These are phyloP conservation scores for Mortierella claussenii DNA, from an alignment of 192 early-diverging fungal species.

Conservation along the genomic window DNA sequence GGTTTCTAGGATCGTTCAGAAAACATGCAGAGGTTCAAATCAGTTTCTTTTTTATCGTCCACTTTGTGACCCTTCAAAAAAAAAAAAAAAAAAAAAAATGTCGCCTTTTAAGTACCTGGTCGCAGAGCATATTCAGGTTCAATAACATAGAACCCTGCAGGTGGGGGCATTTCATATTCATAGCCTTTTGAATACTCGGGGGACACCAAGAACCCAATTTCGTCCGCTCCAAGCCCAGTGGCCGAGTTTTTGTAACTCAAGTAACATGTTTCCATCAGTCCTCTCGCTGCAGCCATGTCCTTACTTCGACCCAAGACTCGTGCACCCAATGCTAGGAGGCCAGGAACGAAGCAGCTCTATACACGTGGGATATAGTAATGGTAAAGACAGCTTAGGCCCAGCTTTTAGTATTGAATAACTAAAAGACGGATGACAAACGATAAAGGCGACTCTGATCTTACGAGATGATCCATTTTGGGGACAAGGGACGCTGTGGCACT, in stretches of 20 bases:
- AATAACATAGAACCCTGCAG: constrained; percentile 26
- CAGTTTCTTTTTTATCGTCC: too few species aligned
- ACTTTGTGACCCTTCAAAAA: too few species aligned
- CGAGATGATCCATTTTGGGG: constrained; percentile 80
- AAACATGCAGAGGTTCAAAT: neutral
- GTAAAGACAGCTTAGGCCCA: neutral
- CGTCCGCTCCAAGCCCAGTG: constrained; percentile 32
- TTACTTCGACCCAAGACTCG: constrained; percentile 58
- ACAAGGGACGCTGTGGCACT: constrained; percentile 29
- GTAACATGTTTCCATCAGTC: constrained; percentile 72
- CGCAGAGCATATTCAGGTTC: constrained; percentile 60
- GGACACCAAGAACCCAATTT: constrained; percentile 37
- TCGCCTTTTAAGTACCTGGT: constrained; percentile 25
- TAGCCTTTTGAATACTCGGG: constrained; percentile 15
- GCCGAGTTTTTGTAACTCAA: constrained; percentile 44
- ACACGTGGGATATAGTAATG: neutral
- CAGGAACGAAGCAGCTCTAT: constrained; percentile 79
- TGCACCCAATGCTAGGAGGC: constrained; percentile 70
- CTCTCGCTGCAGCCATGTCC: constrained; percentile 72
- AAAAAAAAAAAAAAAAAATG: neutral
- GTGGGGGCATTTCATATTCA: constrained; percentile 34
- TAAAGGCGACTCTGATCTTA: too few species aligned
- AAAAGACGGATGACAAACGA: too few species aligned
- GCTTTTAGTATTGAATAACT: neutral
- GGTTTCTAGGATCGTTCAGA: neutral